A percentile compares a stretch with the other conserved stretches of the same genome.
Conservation (phyloP, 2,329 filamentous ascomycete species). For the Rhytidhysteron rufulum region DNA sequence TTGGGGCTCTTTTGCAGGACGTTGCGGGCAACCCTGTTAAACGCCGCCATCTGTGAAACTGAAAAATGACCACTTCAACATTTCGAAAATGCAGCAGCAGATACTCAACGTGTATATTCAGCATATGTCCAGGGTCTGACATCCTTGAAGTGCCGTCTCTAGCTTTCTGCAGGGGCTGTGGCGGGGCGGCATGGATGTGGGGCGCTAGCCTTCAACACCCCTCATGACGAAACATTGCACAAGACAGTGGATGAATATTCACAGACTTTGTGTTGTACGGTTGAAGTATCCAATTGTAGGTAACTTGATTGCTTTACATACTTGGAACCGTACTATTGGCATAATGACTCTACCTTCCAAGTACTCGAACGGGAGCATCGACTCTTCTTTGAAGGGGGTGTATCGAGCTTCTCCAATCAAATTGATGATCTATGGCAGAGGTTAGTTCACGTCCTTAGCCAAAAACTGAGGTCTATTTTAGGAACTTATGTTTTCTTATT, state of each 20-base stretch:
- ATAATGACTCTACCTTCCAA: conserved; percentile 31
- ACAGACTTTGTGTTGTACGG: too few relatives aligned
- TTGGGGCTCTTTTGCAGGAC: conserved; percentile 85
- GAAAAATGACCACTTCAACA: neutral
- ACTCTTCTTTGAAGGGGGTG: conserved; percentile 28
- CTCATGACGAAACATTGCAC: neutral
- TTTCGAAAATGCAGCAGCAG: conserved; percentile 4
- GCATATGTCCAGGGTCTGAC: conserved; percentile 3
- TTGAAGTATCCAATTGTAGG: too few relatives aligned
- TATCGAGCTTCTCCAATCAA: conserved; percentile 35
- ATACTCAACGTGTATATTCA: neutral
- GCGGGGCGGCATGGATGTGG: neutral
- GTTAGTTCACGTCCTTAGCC: conserved; percentile 9
- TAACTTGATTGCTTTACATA: too few relatives aligned
- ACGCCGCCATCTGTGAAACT: conserved; percentile 20
- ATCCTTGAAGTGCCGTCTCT: conserved; percentile 5
- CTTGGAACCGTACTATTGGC: neutral
- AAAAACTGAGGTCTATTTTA: neutral
- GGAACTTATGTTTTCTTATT: too few relatives aligned
- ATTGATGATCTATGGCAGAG: conserved; percentile 35
- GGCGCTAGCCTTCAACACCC: neutral
- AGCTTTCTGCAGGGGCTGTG: neutral
- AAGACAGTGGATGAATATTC: too few relatives aligned
- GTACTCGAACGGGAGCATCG: conserved; percentile 30
- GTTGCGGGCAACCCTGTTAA: conserved; percentile 39